Percentiles rank a stretch among this genome's conserved stretches.
These are phyloP conservation scores for Graphilbum fragrans DNA, from an alignment of 2,329 filamentous ascomycete genomes.

Conservation along the genomic window DNA sequence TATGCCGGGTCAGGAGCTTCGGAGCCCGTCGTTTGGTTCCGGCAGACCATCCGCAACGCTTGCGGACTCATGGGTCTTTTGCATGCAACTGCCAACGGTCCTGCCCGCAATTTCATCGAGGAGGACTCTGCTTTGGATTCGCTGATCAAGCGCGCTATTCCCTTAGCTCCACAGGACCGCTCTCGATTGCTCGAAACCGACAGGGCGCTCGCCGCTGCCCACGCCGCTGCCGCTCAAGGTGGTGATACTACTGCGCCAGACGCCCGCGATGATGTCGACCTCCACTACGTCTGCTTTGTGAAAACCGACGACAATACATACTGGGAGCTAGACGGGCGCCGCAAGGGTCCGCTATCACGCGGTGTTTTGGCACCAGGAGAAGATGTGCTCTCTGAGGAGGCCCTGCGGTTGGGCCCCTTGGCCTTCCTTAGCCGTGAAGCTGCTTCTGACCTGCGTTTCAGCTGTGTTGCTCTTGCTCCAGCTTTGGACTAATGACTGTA, in stretches of 20 bases:
- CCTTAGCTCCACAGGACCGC: constrained; percentile 52
- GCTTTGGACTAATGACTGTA: constrained; percentile 27
- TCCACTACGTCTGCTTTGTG: constrained; percentile 94
- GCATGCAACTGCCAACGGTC: constrained; percentile 71
- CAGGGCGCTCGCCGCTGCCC: constrained; percentile 61
- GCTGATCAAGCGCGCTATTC: constrained; percentile 58
- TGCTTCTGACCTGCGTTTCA: constrained; percentile 41
- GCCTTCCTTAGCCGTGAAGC: constrained; percentile 43
- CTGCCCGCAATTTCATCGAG: constrained; percentile 49
- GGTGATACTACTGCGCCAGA: constrained; percentile 71
- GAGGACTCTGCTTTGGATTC: constrained; percentile 44
- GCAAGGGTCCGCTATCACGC: constrained; percentile 43
- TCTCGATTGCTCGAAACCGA: constrained; percentile 68
- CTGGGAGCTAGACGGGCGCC: constrained; percentile 48
- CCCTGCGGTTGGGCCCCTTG: constrained; percentile 54
- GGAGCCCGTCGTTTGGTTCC: constrained; percentile 86
- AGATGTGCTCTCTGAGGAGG: constrained; percentile 64
- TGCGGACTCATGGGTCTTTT: constrained; percentile 84
- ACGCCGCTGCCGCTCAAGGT: constrained; percentile 60
- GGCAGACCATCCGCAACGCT: constrained; percentile 86
- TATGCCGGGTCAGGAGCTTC: constrained; percentile 55
- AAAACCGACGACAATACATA: constrained; percentile 54
- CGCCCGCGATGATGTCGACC: constrained; percentile 71
- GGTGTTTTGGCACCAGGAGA: constrained; percentile 47
- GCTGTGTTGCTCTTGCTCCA: constrained; percentile 42